Conservation (phyloP, 129 eudicot genomes). For the Rutidosis leptorrhynchoides region DNA sequence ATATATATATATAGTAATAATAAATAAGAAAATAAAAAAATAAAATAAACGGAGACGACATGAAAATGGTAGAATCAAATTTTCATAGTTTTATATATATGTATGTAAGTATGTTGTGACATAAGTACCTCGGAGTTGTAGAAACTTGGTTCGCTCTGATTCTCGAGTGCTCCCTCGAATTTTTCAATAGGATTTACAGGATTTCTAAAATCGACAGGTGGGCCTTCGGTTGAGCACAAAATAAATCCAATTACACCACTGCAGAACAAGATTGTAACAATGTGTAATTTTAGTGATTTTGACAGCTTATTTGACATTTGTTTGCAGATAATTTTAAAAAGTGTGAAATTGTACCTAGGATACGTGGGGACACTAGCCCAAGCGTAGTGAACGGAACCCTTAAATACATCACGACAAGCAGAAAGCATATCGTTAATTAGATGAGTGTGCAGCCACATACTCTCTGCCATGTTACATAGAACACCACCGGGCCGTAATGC, state of each 20-base stretch:
- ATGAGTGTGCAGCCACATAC: constrained; percentile 99
- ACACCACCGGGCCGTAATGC: constrained; percentile 96
- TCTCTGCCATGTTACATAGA: constrained; percentile 95
- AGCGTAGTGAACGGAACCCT: constrained; percentile 93
- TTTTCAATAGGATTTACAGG: constrained; percentile 90
- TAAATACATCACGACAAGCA: constrained; percentile 68
- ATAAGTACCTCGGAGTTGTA: constrained; percentile 77
- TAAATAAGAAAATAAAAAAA: too few relatives aligned
- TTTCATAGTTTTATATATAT: not conserved
- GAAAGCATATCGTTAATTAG: constrained; percentile 82
- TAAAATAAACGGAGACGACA: too few relatives aligned
- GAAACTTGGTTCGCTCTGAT: constrained; percentile 53
- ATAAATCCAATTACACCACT: constrained; percentile 96
- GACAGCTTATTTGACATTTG: not conserved
- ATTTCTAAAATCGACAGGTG: constrained; percentile 66
- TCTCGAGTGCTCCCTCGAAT: constrained; percentile 55
- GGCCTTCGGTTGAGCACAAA: constrained; percentile 78
- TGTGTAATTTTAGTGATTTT: not conserved
- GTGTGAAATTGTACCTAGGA: constrained; percentile 64
- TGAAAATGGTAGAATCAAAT: too few relatives aligned
- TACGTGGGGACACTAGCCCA: constrained; percentile 97
- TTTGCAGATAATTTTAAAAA: not conserved
- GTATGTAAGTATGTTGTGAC: not conserved
- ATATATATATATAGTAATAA: too few relatives aligned
- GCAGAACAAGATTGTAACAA: constrained; percentile 25